Base-by-base conservation (phyloP, 2,329 filamentous ascomycete genomes). In the Trichoderma harzianum region DNA sequence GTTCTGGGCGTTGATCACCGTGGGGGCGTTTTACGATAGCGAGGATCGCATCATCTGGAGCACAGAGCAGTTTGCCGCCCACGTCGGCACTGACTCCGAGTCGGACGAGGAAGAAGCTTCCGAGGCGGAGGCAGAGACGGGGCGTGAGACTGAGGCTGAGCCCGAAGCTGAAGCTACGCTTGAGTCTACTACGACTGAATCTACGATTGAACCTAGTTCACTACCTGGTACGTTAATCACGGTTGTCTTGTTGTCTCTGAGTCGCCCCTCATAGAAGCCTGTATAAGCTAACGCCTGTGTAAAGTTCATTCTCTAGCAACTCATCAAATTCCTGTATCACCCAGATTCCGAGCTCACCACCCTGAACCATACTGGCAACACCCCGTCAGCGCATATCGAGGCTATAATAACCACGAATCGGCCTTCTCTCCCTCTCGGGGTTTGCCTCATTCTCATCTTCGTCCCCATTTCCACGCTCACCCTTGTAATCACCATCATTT, bases 21-120 rank as follows among this genome's bases (percentile, higher is more conserved):
- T 85, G 16, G 85, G 81, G 0, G 82, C 82, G 1, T 87, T 86
- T 68, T 86, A 84, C 77, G 84, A 87, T 78, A 69, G 73, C 1
- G 69, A 81, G 11, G 80, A 82, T 55, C 78, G 77, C 39, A 76
- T 81, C 5, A 72, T 87, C 51, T 87, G 85, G 84, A 85, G 84
- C 60, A 83, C 80, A 0, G 81, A 86, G 76, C 70, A 86, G 24
- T 83, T 87, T 32, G 71, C 82, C 28, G 80, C 78, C 8, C 78
- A 77, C 7, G 57, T 80, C 16, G 76, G 78, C 32, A 71, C 75
- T 18, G 74, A 78, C 11, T 36, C 73, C 11, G 79, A 77, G 28
- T 77, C 76, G 30, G 76, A 77, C 69, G 73, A 75, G n/a, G 78
- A 77, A 10, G 28, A 55, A 71, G 61, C 53, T 43, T 47, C 57